phyloP scores from a whole-genome alignment of 2,329 filamentous ascomycete species.

The Trichophaea hybrida region DNA sequence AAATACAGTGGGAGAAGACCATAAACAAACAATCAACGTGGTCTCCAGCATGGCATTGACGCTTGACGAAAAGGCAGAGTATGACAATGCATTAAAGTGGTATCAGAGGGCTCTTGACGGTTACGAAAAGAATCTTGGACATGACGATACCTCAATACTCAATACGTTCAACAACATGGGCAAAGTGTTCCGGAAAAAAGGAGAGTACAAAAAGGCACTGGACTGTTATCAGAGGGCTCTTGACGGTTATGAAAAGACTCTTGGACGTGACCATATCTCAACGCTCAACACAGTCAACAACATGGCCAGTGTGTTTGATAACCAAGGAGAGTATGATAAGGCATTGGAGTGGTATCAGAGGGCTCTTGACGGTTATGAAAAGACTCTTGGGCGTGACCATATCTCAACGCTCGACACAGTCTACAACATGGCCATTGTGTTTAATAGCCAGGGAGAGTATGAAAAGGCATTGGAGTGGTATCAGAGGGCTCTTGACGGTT shows the following conservation, averaged over 20 bases:
- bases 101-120: conserved; percentile 8
- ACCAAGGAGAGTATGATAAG: conserved; percentile 2
- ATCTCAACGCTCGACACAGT: conserved; percentile 4
- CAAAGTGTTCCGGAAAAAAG: conserved; percentile 1
- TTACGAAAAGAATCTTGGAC: conserved; percentile 9
- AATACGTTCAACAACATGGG: conserved; percentile 9
- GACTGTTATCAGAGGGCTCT: conserved; percentile 14
- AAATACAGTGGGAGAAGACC: not conserved
- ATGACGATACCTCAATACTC: conserved; percentile 14
- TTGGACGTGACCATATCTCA: conserved; percentile 4
- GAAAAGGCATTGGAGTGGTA: conserved; percentile 10
- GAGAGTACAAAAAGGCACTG: conserved; percentile 11
- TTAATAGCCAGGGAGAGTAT: no score
- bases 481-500: not conserved
- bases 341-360: conserved; percentile 9
- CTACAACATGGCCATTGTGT: no score
- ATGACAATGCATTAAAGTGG: conserved; percentile 11
- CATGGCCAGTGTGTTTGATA: conserved; percentile 5
- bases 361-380: not conserved
- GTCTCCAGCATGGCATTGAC: conserved; percentile 12
- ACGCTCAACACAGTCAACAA: conserved; percentile 3
- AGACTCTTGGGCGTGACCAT: conserved; percentile 1
- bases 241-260: conserved; percentile 2
- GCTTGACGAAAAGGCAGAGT: conserved; percentile 6
- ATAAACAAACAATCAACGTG: conserved; percentile 9